phyloP scores from a whole-genome alignment of 306 rosid genomes.

The Trifolium repens region DNA sequence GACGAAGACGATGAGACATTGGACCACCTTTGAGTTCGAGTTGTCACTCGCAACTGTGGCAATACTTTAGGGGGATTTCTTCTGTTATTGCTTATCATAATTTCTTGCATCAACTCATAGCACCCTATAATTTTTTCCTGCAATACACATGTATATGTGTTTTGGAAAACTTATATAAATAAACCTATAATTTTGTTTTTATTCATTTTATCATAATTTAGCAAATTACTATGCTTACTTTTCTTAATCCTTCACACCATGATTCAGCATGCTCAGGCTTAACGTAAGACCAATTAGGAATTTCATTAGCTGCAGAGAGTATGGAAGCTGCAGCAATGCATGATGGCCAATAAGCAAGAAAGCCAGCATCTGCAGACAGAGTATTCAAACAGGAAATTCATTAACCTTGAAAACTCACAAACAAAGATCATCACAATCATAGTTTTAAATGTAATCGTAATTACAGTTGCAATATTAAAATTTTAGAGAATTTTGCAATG shows the following conservation, averaged over 20 bases:
- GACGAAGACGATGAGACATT: slow-evolving; percentile 45
- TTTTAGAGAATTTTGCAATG: too few species aligned
- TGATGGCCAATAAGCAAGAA: slow-evolving; percentile 90
- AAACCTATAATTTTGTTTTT: neutral
- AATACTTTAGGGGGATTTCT: slow-evolving; percentile 57
- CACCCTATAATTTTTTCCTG: slow-evolving; percentile 87
- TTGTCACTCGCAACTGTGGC: slow-evolving; percentile 71
- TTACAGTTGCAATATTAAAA: neutral
- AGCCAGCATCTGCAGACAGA: slow-evolving; percentile 70
- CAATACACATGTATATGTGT: slow-evolving; percentile 36
- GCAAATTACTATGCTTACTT: slow-evolving; percentile 57
- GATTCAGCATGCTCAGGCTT: slow-evolving; percentile 86
- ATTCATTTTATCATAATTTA: neutral
- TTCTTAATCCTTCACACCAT: slow-evolving; percentile 92
- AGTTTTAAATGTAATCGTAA: neutral
- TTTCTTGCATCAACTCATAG: slow-evolving; percentile 81
- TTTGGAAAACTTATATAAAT: slow-evolving; percentile 5
- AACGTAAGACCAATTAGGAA: slow-evolving; percentile 72
- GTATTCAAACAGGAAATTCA: slow-evolving; percentile 25
- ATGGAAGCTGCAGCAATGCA: slow-evolving; percentile 95
- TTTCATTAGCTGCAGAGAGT: slow-evolving; percentile 83
- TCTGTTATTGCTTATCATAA: slow-evolving; percentile 53
- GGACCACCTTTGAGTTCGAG: slow-evolving; percentile 58
- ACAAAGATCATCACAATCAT: neutral
- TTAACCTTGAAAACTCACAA: slow-evolving; percentile 28